Evolutionary conservation across 768 basidiomycete species (phyloP).

Genomic region (Rhizopogon rudus): DNA sequence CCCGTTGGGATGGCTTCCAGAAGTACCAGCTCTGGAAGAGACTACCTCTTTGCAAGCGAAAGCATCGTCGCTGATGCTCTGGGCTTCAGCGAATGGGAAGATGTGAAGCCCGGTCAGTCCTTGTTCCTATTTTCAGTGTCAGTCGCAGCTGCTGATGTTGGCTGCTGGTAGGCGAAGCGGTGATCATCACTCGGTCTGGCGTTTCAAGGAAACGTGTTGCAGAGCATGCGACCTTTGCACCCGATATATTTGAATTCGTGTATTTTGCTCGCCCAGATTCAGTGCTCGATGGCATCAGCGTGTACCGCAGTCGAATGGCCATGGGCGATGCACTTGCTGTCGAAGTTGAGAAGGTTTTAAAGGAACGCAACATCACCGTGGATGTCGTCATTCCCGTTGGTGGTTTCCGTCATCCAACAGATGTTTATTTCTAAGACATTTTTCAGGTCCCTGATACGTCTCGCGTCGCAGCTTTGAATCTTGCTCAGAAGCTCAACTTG

Average conservation of each 20-base stretch:
- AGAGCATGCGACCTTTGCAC: slow-evolving; percentile 75
- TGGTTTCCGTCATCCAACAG: neutral
- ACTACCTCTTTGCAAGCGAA: slow-evolving; percentile 92
- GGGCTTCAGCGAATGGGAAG: slow-evolving; percentile 90
- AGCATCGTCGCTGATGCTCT: slow-evolving; percentile 94
- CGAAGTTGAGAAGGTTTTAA: slow-evolving; percentile 73
- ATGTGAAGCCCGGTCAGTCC: slow-evolving; percentile 79
- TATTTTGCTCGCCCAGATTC: slow-evolving; percentile 98
- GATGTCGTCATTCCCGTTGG: slow-evolving; percentile 97
- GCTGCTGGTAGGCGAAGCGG: slow-evolving; percentile 68
- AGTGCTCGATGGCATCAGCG: slow-evolving; percentile 94
- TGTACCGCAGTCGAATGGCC: slow-evolving; percentile 97
- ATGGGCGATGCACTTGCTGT: slow-evolving; percentile 96
- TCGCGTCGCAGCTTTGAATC: slow-evolving; percentile 90
- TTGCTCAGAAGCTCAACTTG: slow-evolving; percentile 83
- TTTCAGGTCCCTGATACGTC: slow-evolving; percentile 90
- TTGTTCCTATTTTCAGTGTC: neutral
- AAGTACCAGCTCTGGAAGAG: slow-evolving; percentile 51
- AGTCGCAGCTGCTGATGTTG: slow-evolving; percentile 4
- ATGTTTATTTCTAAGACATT: neutral
- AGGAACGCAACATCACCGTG: slow-evolving; percentile 61
- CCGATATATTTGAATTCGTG: slow-evolving; percentile 98
- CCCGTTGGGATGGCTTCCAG: slow-evolving; percentile 86
- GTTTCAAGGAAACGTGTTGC: slow-evolving; percentile 74
- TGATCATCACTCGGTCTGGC: slow-evolving; percentile 85